Base-by-base conservation (phyloP, 495 filamentous ascomycete species). In the Ramalina peruviana region DNA sequence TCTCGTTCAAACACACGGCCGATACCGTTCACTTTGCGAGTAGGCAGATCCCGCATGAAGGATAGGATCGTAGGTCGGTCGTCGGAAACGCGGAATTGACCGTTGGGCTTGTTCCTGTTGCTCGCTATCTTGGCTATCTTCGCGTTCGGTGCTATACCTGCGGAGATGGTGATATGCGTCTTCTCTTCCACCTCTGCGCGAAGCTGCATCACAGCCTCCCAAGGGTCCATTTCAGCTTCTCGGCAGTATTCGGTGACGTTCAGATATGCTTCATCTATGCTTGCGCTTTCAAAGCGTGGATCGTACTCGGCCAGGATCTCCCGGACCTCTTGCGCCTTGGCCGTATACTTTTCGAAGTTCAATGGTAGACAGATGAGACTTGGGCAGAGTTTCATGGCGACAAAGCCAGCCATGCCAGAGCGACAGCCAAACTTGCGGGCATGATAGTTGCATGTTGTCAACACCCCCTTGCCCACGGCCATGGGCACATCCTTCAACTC, bases 71-170 rank as follows among this genome's bases (percentile, higher is more conserved):
- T 73, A 19, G 65, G 60, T 17, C 88, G 71, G 15, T 88, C 81
- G 48, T 74, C 83, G 0, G 82, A 74, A 5, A 97, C 69, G 9
- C 73, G 60, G 53, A 83, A 97, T 59, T 97, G 93, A 0, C 92
- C 93, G 52, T 99, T 94, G 3, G 92, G 92, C 58, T 99, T 97
- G 65, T 97, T 96, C 54, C 78, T 77, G 58, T 99, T 97, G 16
- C 86, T 93, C 46, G 80, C 81, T 26, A 99, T 94, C 66, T 98
- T 99, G 17, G 93, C 90, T 5, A 99, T 70, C 58, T 85, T 90
- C 2, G 88, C 81, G 63, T 97, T 99, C 3, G 87, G 80, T 0
- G 85, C 93, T 50, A 99, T 94, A 9, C 92, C 92, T 1, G 93
- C 92, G 11, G 89, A 96, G 15, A 99, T 80, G 16, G 88, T 94